Evolutionary conservation across 2,329 filamentous ascomycete species (phyloP).

Genomic region (Hortaea sp.): DNA sequence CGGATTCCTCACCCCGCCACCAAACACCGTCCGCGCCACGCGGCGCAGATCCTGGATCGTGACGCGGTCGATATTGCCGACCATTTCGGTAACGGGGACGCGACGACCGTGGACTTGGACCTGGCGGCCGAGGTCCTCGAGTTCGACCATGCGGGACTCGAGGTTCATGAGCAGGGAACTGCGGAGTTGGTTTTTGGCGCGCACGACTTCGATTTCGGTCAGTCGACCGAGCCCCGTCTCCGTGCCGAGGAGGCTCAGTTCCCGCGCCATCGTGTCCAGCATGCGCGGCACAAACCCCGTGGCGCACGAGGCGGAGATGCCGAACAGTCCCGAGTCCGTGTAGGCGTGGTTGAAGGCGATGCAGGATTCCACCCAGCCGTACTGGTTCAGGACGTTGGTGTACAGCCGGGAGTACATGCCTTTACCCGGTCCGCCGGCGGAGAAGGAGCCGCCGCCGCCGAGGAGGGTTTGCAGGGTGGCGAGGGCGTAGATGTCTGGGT

Average conservation of each 20-base stretch:
- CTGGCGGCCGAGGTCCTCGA: constrained; percentile 89
- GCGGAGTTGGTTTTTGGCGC: constrained; percentile 94
- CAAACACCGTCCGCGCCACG: constrained; percentile 69
- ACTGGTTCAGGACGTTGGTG: constrained; percentile 94
- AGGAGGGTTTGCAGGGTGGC: constrained; percentile 92
- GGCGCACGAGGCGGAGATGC: constrained; percentile 77
- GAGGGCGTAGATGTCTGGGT: constrained; percentile 89
- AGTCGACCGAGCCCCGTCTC: constrained; percentile 66
- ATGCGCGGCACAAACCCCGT: constrained; percentile 70
- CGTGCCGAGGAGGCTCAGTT: constrained; percentile 67
- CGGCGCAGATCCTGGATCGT: constrained; percentile 71
- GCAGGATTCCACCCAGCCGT: constrained; percentile 95
- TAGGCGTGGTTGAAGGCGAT: constrained; percentile 96
- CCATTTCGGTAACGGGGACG: constrained; percentile 90
- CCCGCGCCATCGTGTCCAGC: constrained; percentile 91
- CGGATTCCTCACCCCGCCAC: constrained; percentile 63
- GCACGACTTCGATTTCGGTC: constrained; percentile 66
- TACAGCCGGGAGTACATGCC: constrained; percentile 98
- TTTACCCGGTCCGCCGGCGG: constrained; percentile 90
- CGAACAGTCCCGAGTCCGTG: constrained; percentile 89
- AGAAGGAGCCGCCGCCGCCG: constrained; percentile 92
- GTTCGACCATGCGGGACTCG: constrained; percentile 91
- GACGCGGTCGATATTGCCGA: constrained; percentile 68
- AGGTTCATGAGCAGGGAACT: constrained; percentile 92
- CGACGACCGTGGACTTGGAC: constrained; percentile 95